Evolutionary conservation across 2,329 filamentous ascomycete genomes (phyloP).

Genomic region (Zasmidium citrigriseum): DNA sequence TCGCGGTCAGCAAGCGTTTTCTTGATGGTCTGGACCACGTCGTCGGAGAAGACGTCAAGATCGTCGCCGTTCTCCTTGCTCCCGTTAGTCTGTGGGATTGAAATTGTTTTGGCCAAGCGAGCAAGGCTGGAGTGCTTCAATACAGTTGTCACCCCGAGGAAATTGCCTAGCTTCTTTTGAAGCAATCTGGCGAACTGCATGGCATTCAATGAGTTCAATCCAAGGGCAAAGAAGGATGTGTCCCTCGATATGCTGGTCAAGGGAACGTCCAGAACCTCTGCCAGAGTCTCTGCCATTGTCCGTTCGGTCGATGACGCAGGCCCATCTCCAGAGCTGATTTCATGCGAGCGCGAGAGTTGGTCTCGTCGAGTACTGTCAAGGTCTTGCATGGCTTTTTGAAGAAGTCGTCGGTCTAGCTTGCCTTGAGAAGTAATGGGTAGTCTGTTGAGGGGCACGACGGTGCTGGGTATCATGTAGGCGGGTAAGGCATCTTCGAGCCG

Average conservation of each 20-base stretch:
- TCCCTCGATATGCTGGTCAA: conserved; percentile 56
- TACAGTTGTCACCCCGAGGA: conserved; percentile 68
- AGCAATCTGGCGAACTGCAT: conserved; percentile 68
- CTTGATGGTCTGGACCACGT: conserved; percentile 12
- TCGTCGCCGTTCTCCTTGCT: not conserved
- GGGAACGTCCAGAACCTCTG: conserved; percentile 51
- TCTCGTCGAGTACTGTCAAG: conserved; percentile 53
- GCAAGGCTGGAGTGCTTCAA: conserved; percentile 67
- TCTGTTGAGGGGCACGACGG: conserved; percentile 67
- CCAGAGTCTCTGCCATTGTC: conserved; percentile 57
- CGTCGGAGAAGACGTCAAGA: not conserved
- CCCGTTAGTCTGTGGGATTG: not conserved
- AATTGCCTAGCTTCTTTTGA: conserved; percentile 47
- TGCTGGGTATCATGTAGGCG: conserved; percentile 76
- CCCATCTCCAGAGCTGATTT: conserved; percentile 37
- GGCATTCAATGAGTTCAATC: conserved; percentile 67
- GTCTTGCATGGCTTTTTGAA: conserved; percentile 52
- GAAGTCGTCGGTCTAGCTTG: conserved; percentile 65
- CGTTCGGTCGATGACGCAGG: conserved; percentile 60
- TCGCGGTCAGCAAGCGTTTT: conserved; percentile 6
- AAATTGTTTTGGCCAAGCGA: conserved; percentile 46
- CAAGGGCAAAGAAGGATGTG: conserved; percentile 75
- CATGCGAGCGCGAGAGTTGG: conserved; percentile 34
- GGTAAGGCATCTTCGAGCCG: conserved; percentile 61
- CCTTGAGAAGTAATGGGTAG: conserved; percentile 74